phyloP scores from a whole-genome alignment of 2,329 filamentous ascomycete species.

The Colletotrichum noveboracense region DNA sequence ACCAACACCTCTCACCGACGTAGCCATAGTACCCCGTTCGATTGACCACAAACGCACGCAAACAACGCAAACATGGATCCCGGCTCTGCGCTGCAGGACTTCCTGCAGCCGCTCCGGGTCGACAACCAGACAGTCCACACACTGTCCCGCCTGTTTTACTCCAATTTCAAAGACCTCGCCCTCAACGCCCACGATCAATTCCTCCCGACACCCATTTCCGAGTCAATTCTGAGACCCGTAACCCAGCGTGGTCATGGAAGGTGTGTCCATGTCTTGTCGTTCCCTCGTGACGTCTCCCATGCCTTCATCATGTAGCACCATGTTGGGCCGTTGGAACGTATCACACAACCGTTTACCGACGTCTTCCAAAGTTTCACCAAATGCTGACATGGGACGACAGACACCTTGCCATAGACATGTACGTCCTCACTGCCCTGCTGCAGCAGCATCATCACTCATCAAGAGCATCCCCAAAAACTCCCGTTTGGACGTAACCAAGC shows the following conservation, averaged over 20 bases:
- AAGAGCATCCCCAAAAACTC: not conserved
- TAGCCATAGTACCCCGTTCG: not conserved
- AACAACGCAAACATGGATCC: slow-evolving; percentile 1
- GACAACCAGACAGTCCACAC: slow-evolving; percentile 48
- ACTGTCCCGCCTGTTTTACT: slow-evolving; percentile 53
- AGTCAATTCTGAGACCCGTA: slow-evolving; percentile 59
- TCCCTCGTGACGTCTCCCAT: not conserved
- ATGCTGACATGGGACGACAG: slow-evolving; percentile 37
- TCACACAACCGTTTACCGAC: not conserved
- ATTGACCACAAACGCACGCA: not conserved
- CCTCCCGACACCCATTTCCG: slow-evolving; percentile 65
- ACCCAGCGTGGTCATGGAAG: slow-evolving; percentile 47
- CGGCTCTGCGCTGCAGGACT: slow-evolving; percentile 36
- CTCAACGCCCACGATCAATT: slow-evolving; percentile 61
- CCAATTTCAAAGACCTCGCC: slow-evolving; percentile 55
- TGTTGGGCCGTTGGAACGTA: not conserved
- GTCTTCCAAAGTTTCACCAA: not conserved
- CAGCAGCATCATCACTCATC: not conserved
- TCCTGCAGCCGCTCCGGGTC: slow-evolving; percentile 56
- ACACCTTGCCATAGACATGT: slow-evolving; percentile 71
- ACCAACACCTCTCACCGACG: not conserved
- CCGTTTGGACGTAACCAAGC: not conserved
- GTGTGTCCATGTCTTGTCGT: slow-evolving; percentile 41
- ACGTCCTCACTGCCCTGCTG: slow-evolving; percentile 34
- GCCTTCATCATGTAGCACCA: not conserved